Conservation (phyloP, 768 basidiomycete species). For the Tephrocybe sp. region DNA sequence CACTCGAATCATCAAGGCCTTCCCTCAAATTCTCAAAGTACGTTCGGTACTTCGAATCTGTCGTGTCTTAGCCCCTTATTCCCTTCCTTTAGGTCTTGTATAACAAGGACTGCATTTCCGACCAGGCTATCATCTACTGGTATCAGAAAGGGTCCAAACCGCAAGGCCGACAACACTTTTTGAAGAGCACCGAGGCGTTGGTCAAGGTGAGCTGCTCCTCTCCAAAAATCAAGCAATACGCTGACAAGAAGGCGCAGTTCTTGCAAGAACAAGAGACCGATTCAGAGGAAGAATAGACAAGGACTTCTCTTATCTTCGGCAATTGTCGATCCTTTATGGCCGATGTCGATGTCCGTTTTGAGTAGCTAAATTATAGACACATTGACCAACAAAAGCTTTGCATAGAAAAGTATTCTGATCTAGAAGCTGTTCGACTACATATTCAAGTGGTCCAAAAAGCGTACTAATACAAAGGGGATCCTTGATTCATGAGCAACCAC, state of each 20-base stretch:
- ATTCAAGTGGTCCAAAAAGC: neutral
- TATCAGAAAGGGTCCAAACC: conserved; percentile 95
- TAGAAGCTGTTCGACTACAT: neutral
- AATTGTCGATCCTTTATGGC: neutral
- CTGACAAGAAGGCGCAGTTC: conserved; percentile 48
- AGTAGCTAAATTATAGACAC: neutral
- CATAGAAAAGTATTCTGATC: neutral
- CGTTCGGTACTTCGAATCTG: conserved; percentile 1
- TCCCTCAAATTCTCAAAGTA: conserved; percentile 92
- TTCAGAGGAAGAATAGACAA: conserved; percentile 55
- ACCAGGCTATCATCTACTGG: conserved; percentile 98
- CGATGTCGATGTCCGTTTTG: neutral
- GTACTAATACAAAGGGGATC: conserved; percentile 1
- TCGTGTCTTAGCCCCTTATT: neutral
- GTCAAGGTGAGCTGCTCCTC: conserved; percentile 67
- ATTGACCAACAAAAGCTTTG: neutral
- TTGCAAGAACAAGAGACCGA: conserved; percentile 87
- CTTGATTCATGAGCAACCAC: neutral
- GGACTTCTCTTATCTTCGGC: neutral
- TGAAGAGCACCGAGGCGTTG: conserved; percentile 81
- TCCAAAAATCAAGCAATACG: neutral
- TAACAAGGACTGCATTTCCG: conserved; percentile 93
- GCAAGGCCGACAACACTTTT: conserved; percentile 92
- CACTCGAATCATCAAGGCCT: conserved; percentile 90
- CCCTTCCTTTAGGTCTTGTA: conserved; percentile 75